phyloP scores from a whole-genome alignment of 768 basidiomycete genomes.

The Clavaria fumosa region DNA sequence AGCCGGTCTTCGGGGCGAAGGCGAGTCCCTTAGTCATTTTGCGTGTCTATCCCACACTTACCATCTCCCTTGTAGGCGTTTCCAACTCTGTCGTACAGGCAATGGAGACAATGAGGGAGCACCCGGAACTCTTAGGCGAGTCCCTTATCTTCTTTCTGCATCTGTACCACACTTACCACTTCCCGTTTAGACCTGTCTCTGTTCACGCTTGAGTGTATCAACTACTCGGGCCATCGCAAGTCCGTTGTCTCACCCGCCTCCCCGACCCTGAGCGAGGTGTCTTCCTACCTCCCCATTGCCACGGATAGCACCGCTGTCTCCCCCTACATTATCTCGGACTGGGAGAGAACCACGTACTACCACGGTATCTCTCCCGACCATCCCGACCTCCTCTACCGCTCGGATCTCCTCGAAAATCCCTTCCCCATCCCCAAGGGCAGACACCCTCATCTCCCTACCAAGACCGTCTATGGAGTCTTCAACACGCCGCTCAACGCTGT shows the following conservation, averaged over 20 bases:
- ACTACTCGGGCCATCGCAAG: too few species aligned
- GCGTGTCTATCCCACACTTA: constrained; percentile 12
- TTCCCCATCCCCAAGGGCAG: constrained; percentile 14
- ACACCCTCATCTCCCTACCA: constrained; percentile 14
- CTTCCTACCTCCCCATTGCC: constrained; percentile 10
- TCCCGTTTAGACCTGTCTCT: too few species aligned
- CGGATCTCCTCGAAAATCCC: constrained; percentile 17
- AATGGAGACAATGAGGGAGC: constrained; percentile 15
- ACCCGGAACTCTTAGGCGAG: constrained; percentile 12
- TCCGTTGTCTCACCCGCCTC: too few species aligned
- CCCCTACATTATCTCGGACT: constrained; percentile 16
- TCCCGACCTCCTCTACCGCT: constrained; percentile 23
- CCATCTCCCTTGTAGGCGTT: constrained; percentile 7
- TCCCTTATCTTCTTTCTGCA: constrained; percentile 15
- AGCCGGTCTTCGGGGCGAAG: constrained; percentile 13
- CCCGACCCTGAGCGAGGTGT: too few species aligned
- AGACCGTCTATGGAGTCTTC: constrained; percentile 21
- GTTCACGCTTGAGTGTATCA: too few species aligned
- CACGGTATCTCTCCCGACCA: constrained; percentile 22
- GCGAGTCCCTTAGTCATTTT: constrained; percentile 13
- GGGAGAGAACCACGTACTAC: constrained; percentile 18
- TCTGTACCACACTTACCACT: constrained; percentile 9
- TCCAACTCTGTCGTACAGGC: constrained; percentile 6
- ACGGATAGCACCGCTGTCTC: constrained; percentile 14
- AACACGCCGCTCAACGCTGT: constrained; percentile 21